Base-by-base conservation (phyloP, 2,329 filamentous ascomycete species). In the Cercospora zeae-maydis region DNA sequence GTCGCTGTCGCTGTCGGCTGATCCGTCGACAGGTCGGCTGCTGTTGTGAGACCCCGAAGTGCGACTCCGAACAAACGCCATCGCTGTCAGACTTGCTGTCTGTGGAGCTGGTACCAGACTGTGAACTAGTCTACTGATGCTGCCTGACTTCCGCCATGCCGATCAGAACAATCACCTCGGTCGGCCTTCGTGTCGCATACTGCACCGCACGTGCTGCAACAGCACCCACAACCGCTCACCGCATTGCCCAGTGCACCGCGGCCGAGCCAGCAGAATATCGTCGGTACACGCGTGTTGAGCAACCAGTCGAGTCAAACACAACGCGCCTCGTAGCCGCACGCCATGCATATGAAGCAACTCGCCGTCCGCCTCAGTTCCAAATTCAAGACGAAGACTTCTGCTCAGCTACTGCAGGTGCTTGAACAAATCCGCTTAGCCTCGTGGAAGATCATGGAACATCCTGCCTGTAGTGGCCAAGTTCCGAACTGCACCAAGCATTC, bases 391-490 rank as follows among this genome's bases (percentile, higher is more conserved):
- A 24, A 52, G n/a, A 34, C 49, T 52, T 31, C 49, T 52, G 49
- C 49, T 31, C 31, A 33, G 49, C 49, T 52, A 52, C 49, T 52
- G 49, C 49, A 34, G 49, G 49, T 52, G 49, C 49, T 52, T 30
- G 49, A 11, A 34, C 49, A 21, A 52, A 52, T 14, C 33, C 19
- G 49, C 49, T 52, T 52, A 52, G 49, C 16, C 31, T 34, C 27
- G 11, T 11, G 5, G 19, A 10, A 33, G 27, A 31, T 52, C 27
- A 31, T 52, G 49, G 49, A 33, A 31, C 27, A 31, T 52, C 49
- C 33, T 52, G 49, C 49, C 49, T 13, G n/a, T 13, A 31, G 14
- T 14, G n/a, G 49, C 4, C 31, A 52, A 34, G 27, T 34, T 52
- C 47, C 47, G 24, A 16, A n/a, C 49, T 52, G 49, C 49, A 34